Evolutionary conservation across 148 eudicot genomes (phyloP).

Genomic region (Fagopyrum homotropicum): DNA sequence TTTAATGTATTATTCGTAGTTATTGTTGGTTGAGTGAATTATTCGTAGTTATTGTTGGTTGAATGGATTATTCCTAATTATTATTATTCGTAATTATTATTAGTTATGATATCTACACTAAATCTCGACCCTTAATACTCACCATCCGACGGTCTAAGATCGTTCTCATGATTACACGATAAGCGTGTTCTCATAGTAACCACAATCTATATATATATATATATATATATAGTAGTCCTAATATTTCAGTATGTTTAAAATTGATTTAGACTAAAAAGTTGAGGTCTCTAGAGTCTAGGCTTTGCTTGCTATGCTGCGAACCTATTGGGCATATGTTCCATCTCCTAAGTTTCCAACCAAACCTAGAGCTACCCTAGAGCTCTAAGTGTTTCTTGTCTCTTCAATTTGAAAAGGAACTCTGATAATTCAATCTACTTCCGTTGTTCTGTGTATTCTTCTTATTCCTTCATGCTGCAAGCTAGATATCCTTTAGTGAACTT

Average conservation of each 20-base stretch:
- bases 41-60: no score
- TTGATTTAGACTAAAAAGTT: not conserved
- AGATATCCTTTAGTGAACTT: not conserved
- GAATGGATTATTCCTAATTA: no score
- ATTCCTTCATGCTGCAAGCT: not conserved
- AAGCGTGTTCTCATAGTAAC: no score
- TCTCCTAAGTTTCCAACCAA: not conserved
- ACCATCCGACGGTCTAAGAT: no score
- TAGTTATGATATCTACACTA: no score
- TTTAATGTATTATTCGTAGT: no score
- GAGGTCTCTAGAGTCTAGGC: slow-evolving; percentile 1
- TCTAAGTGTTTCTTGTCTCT: not conserved
- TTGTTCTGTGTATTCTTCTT: not conserved
- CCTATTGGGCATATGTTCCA: no score
- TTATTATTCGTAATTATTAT: no score
- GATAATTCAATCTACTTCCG: not conserved
- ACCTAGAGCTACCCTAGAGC: not conserved
- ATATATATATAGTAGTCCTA: not conserved
- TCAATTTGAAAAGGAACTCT: not conserved
- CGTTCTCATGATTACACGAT: no score
- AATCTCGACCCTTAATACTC: no score
- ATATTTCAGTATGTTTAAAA: not conserved
- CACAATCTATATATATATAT: no score
- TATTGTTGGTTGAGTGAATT: no score
- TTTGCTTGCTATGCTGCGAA: slow-evolving; percentile 1